Percentiles rank a stretch among this genome's conserved stretches.
These are phyloP conservation scores for Capronia americana DNA, from an alignment of 2,329 filamentous ascomycete genomes.

Conservation along the genomic window DNA sequence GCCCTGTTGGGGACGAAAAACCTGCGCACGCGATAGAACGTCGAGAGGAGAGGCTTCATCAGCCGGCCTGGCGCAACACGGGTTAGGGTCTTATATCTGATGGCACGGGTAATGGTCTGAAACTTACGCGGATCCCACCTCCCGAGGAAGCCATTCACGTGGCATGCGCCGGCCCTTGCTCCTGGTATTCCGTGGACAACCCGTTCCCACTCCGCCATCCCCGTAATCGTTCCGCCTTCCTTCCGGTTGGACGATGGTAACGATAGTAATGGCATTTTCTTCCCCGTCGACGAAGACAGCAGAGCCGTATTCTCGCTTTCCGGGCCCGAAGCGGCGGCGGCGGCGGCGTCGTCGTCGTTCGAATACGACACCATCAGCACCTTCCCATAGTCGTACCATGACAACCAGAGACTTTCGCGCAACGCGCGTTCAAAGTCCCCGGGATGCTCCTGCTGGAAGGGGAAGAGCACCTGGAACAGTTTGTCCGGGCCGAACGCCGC, in stretches of 20 bases:
- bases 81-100: not conserved
- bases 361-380: slow-evolving; percentile 27
- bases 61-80: slow-evolving; percentile 10
- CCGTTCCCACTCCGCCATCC: slow-evolving; percentile 28
- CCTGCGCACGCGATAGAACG: slow-evolving; percentile 11
- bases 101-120: not conserved
- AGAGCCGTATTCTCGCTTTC: not conserved
- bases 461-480: slow-evolving; percentile 28
- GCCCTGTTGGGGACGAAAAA: slow-evolving; percentile 23
- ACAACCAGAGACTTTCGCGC: slow-evolving; percentile 18
- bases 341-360: too few species aligned
- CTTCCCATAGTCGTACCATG: slow-evolving; percentile 30
- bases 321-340: too few species aligned
- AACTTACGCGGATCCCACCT: slow-evolving; percentile 34
- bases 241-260: not conserved
- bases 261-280: not conserved
- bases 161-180: slow-evolving; percentile 21
- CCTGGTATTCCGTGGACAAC: slow-evolving; percentile 3
- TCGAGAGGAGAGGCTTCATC: slow-evolving; percentile 15
- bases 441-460: slow-evolving; percentile 26
- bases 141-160: slow-evolving; percentile 21
- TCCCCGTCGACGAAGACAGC: not conserved
- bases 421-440: slow-evolving; percentile 23
- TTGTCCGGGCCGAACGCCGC: slow-evolving; percentile 29
- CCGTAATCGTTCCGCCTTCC: slow-evolving; percentile 23